Conservation (phyloP, 179 eudicot genomes). For the Heliamphora pulchella region DNA sequence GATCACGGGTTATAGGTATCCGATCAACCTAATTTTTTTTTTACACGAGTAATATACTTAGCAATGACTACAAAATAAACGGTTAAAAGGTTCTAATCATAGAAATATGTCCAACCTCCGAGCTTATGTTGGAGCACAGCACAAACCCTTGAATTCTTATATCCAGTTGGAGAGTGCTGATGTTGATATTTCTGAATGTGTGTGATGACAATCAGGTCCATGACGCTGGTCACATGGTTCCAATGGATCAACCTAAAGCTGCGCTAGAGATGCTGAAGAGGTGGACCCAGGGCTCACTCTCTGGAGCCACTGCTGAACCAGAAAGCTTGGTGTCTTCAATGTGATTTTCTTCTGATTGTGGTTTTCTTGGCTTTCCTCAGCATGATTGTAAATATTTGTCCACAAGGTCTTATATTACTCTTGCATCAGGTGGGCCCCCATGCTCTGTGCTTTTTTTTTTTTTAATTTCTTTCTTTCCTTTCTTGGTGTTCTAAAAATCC, state of each 20-base stretch:
- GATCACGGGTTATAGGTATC: too few species aligned
- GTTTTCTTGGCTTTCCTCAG: background rate
- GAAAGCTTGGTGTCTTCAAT: conserved; percentile 23
- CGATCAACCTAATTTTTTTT: too few species aligned
- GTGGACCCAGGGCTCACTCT: conserved; percentile 33
- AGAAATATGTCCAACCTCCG: too few species aligned
- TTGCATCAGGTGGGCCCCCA: too few species aligned
- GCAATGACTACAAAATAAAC: too few species aligned
- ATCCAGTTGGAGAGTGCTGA: background rate
- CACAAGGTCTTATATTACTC: background rate
- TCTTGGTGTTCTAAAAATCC: background rate
- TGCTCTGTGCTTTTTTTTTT: background rate
- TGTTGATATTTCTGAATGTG: background rate
- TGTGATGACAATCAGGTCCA: conserved; percentile 23
- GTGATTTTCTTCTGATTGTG: background rate
- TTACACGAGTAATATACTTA: too few species aligned
- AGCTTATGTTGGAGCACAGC: too few species aligned
- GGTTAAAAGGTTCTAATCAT: too few species aligned
- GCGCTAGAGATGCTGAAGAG: conserved; percentile 34
- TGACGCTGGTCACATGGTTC: conserved; percentile 43
- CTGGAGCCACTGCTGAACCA: conserved; percentile 19
- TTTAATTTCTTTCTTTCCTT: too few species aligned
- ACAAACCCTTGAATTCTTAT: too few species aligned
- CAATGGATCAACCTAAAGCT: conserved; percentile 44
- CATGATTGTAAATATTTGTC: conserved; percentile 13